A percentile compares a stretch with the other conserved stretches of the same genome.
phyloP scores from a whole-genome alignment of 208 protist genomes.

The Trichomonas vaginalis region DNA sequence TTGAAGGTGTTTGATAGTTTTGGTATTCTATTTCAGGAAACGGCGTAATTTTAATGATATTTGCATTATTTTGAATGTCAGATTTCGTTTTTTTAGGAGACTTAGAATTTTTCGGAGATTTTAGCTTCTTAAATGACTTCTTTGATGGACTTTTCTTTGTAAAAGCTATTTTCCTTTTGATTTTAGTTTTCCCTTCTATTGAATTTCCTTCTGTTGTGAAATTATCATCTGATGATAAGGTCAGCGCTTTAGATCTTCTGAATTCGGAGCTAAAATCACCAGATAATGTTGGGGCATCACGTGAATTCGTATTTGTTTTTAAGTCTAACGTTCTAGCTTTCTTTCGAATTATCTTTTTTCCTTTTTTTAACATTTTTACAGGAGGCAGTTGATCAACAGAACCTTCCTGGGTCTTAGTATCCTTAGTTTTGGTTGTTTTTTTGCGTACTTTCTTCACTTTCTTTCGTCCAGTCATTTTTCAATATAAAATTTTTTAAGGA shows the following conservation, averaged over 20 bases:
- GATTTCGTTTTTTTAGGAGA: background rate
- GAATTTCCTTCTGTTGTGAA: too few species aligned
- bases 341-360: background rate
- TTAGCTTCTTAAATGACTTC: background rate
- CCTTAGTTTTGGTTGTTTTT: background rate
- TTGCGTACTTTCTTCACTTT: background rate
- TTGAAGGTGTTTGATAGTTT: background rate
- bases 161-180: background rate
- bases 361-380: background rate
- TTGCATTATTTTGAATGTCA: background rate
- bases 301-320: background rate
- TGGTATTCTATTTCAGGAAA: background rate
- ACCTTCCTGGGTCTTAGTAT: background rate
- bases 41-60: background rate
- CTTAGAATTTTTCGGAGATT: background rate
- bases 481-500: too few species aligned
- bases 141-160: background rate
- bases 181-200: background rate
- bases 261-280: too few species aligned
- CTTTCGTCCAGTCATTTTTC: background rate
- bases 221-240: too few species aligned
- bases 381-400: background rate
- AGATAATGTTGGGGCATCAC: background rate
- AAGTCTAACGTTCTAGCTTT: too few species aligned
- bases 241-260: too few species aligned